A percentile compares a stretch with the other conserved stretches of the same genome.
phyloP scores from a whole-genome alignment of 257 asterid genomes.

The Scutellaria minor region DNA sequence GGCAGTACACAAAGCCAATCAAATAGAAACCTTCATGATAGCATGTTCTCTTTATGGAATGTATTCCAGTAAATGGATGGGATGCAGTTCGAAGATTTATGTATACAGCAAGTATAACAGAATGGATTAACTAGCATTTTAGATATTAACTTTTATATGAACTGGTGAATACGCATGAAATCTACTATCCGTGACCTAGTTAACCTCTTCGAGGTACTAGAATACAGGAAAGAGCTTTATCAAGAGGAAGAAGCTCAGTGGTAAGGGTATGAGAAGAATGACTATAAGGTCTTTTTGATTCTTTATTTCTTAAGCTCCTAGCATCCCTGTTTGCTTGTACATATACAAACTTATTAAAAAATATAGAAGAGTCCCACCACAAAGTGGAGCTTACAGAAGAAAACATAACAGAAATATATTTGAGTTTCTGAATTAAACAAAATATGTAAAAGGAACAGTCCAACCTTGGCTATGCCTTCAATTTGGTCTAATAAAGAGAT shows the following conservation, averaged over 20 bases:
- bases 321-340: slow-evolving; percentile 1
- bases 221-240: too few species aligned
- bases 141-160: slow-evolving; percentile 1
- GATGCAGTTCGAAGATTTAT: background rate
- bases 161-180: slow-evolving; percentile 9
- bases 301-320: slow-evolving; percentile 6
- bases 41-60: background rate
- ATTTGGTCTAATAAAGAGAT: slow-evolving; percentile 94
- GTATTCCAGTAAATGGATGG: slow-evolving; percentile 11
- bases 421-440: slow-evolving; percentile 17
- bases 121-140: background rate
- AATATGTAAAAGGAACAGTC: slow-evolving; percentile 35
- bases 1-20: slow-evolving; percentile 11
- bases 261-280: too few species aligned
- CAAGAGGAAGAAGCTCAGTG: too few species aligned
- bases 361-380: slow-evolving; percentile 4
- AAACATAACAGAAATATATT: background rate
- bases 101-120: background rate
- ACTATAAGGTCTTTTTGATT: background rate
- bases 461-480: slow-evolving; percentile 97
- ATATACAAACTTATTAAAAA: background rate
- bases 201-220: too few species aligned
- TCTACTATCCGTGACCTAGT: background rate
- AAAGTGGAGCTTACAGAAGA: slow-evolving; percentile 24
- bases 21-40: slow-evolving; percentile 9